These are phyloP conservation scores for Termitomyces heimii DNA, from an alignment of 768 basidiomycete species.

Conservation along the genomic window DNA sequence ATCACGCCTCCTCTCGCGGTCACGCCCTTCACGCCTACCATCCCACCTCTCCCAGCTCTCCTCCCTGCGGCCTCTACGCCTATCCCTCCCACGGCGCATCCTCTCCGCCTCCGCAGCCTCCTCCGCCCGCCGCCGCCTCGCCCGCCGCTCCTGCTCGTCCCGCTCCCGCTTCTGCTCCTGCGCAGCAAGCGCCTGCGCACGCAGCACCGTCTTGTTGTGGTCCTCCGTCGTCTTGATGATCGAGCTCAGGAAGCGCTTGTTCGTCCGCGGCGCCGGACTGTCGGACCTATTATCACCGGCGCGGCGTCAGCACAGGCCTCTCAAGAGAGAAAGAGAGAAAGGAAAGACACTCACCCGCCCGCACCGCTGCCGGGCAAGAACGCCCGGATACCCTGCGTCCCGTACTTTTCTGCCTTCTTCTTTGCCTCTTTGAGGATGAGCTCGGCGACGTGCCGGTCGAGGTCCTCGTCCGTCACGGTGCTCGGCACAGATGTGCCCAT, in stretches of 20 bases:
- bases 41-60: slow-evolving; percentile 52
- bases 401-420: slow-evolving; percentile 79
- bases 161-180: slow-evolving; percentile 66
- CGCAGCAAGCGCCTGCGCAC: slow-evolving; percentile 66
- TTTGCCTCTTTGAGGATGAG: slow-evolving; percentile 91
- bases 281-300: slow-evolving; percentile 41
- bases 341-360: slow-evolving; percentile 25
- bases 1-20: slow-evolving; percentile 41
- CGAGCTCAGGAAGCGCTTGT: slow-evolving; percentile 76
- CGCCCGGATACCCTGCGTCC: slow-evolving; percentile 71
- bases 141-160: slow-evolving; percentile 58
- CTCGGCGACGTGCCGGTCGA: slow-evolving; percentile 89
- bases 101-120: slow-evolving; percentile 72
- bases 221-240: slow-evolving; percentile 95
- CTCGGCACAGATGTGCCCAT: slow-evolving; percentile 61
- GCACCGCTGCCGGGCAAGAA: slow-evolving; percentile 53
- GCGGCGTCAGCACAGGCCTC: too few species aligned
- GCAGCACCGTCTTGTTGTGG: slow-evolving; percentile 83
- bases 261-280: slow-evolving; percentile 69
- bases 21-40: slow-evolving; percentile 40
- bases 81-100: slow-evolving; percentile 31
- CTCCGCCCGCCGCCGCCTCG: slow-evolving; percentile 61
- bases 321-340: neutral
- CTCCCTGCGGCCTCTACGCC: slow-evolving; percentile 25
- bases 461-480: slow-evolving; percentile 71